Evolutionary conservation across 768 basidiomycete species (phyloP), one percentile per base, ranked within the genome.

Genomic region (Candolleomyces efflorescens): DNA sequence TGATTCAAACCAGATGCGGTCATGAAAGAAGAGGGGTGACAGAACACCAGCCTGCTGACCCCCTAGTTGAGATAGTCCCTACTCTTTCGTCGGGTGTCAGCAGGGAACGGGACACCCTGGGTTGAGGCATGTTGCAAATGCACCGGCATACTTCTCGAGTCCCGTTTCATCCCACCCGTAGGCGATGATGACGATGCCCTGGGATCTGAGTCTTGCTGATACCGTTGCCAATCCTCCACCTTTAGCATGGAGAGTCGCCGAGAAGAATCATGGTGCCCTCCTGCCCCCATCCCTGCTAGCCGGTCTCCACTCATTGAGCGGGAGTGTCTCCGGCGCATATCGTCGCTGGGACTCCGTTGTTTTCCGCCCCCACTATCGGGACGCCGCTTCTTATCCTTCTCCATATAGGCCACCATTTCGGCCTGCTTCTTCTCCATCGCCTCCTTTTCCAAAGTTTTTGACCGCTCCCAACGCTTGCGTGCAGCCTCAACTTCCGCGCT

Each of bases 171-270:
- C 13, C 63, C 60, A 46, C 58, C 60, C 52, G 60, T 54, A 58
- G 58, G 56, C 54, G 49, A 54, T 46, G 60, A 59, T 58, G 55
- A 48, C 64, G 49, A 61, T 58, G 48, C 41, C 44, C 55, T 58
- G 53, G 73, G 73, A 56, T 70, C 71, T 39, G 59, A 62, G 46
- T 83, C 80, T 53, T 82, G 76, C 67, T 92, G 90, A 64, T 85
- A 80, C 61, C 82, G 81, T 70, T 90, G 86, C 90, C 91, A 92
- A 67, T 91, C 90, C 69, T 91, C 88, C 41, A 92, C 90, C 68
- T 91, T 90, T 76, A 92, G 70, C 67, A 80, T 83, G 43, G 89
- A 90, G 69, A 86, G 69, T 48, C 88, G 82, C 63, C 82, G 84
- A 45, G 86, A 83, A 37, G 84, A 79, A 79, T 23, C 38, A 10